Conservation (phyloP, 306 rosid species). For the Senna siamea region DNA sequence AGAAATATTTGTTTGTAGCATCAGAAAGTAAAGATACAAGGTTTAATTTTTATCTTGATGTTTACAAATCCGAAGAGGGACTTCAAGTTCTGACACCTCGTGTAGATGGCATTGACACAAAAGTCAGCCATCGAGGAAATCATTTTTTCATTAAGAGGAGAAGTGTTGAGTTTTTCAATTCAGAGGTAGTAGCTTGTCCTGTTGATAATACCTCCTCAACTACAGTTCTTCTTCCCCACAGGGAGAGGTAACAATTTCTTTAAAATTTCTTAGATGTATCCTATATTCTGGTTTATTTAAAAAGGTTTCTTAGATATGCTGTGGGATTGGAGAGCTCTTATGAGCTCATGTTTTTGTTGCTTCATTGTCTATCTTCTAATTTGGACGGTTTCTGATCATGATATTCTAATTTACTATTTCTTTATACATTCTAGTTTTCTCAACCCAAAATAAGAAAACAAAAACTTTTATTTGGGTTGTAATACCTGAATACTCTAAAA, state of each 20-base stretch:
- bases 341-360: neutral
- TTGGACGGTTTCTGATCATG: neutral
- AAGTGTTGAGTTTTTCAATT: slow-evolving; percentile 76
- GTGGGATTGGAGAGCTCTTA: neutral
- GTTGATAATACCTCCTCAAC: slow-evolving; percentile 64
- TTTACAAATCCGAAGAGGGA: slow-evolving; percentile 73
- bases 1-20: slow-evolving; percentile 78
- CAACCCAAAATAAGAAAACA: neutral
- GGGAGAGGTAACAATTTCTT: slow-evolving; percentile 66
- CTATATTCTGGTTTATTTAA: slow-evolving; percentile 7
- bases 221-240: slow-evolving; percentile 80
- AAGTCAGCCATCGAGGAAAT: slow-evolving; percentile 81
- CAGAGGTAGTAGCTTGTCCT: slow-evolving; percentile 82
- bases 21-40: slow-evolving; percentile 83
- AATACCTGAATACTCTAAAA: slow-evolving; percentile 11
- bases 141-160: slow-evolving; percentile 79
- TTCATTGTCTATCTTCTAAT: neutral
- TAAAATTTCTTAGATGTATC: slow-evolving; percentile 29
- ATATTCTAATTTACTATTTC: neutral
- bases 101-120: slow-evolving; percentile 74
- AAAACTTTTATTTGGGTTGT: neutral
- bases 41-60: slow-evolving; percentile 90
- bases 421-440: neutral
- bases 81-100: slow-evolving; percentile 79
- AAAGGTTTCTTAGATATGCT: neutral